Evolutionary conservation across 2,329 filamentous ascomycete species (phyloP), one percentile per base, ranked within the genome.

Genomic region (Colletotrichum australisinense): DNA sequence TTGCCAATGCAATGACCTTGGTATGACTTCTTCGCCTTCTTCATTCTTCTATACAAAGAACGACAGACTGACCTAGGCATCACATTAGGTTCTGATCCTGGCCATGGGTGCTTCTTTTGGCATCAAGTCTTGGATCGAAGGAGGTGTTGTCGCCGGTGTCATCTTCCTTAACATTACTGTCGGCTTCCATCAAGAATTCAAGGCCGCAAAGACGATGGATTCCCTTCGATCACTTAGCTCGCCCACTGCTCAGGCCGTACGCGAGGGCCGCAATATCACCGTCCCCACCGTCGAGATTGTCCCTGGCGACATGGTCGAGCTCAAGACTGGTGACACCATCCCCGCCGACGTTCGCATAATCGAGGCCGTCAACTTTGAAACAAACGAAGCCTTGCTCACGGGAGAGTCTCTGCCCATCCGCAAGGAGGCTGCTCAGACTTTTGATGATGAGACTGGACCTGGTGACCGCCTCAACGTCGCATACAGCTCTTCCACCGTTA

Each of bases 1-100:
- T 93, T 66, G 91, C 90, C 72, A 93, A 93, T 80, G 91, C 91
- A 16, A 89, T 93, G 89, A 93, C 90, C 76, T 80, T 93, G 81
- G 92, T 92, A 78, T 78, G 80, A 75, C 26, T 49, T 22, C 4
- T 16, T 56, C 16, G 32, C 67, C 38, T 14, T 7, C 11, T 11
- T 38, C 26, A 24, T 26, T 11, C 3, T 14, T 5, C n/a, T 22
- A 9, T 6, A 6, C 3, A 28, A 22, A 32, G 16, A 22, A 9
- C 8, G 3, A 2, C 5, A 6, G 0, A n/a, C 72, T 75, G 30
- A 75, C 24, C 8, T 8, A n/a, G 9, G 6, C 16, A n/a, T 11
- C 9, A 11, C 11, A n/a, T n/a, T 53, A 86, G 81, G 85, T 88
- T 19, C 83, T 92, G 63, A 88, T 90, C 65, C 83, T 88, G 67